Conservation (phyloP, 2,329 filamentous ascomycete species). For the Colletotrichum sp. region DNA sequence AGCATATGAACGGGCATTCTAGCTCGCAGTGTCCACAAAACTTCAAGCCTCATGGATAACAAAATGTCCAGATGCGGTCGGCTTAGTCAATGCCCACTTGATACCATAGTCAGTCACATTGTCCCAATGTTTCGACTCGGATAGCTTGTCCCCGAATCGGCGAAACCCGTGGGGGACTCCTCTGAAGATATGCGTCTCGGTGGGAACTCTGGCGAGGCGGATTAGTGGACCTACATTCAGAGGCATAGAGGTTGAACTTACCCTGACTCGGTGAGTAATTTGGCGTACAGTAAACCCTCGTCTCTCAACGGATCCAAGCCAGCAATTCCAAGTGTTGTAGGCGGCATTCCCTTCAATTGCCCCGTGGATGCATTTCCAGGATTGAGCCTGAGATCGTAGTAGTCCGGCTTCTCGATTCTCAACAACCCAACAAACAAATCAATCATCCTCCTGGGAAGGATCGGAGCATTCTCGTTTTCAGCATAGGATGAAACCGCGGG, state of each 20-base stretch:
- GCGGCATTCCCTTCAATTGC: constrained; percentile 47
- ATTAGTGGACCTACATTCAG: not conserved
- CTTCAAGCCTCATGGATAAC: not conserved
- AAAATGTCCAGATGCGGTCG: constrained; percentile 31
- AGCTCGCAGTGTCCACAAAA: not conserved
- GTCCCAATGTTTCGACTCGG: constrained; percentile 46
- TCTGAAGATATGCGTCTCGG: constrained; percentile 51
- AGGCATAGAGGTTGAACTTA: constrained; percentile 26
- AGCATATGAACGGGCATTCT: not conserved
- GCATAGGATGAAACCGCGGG: constrained; percentile 47
- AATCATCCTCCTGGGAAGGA: constrained; percentile 46
- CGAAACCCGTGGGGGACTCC: constrained; percentile 59
- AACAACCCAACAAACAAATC: constrained; percentile 34
- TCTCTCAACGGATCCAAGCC: constrained; percentile 55
- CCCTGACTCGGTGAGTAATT: constrained; percentile 48
- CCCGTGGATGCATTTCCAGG: constrained; percentile 35
- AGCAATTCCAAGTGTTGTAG: constrained; percentile 48
- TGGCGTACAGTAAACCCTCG: constrained; percentile 51
- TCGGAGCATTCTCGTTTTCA: constrained; percentile 52
- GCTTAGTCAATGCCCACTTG: constrained; percentile 42
- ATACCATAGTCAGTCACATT: constrained; percentile 47
- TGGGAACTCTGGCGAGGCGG: constrained; percentile 45
- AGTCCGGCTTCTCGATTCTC: constrained; percentile 27
- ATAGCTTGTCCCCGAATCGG: constrained; percentile 42
- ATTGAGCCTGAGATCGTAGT: constrained; percentile 41